Conservation (phyloP, 2,329 filamentous ascomycete genomes). For the Exophiala oligosperma region DNA sequence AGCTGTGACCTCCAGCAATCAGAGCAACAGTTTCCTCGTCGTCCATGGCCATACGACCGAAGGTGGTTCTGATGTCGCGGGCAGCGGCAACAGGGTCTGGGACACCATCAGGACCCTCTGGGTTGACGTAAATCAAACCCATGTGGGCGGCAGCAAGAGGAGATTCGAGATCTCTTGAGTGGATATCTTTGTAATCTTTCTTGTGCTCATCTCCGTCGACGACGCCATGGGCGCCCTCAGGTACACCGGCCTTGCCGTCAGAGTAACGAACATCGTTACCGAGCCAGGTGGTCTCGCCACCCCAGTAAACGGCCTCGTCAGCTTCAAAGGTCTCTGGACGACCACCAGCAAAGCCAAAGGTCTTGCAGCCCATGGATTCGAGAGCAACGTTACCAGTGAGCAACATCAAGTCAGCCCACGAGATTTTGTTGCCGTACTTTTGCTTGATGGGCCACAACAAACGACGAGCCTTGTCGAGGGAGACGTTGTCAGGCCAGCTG, state of each 20-base stretch:
- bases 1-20: slow-evolving; percentile 75
- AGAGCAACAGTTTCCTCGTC: slow-evolving; percentile 79
- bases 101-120: slow-evolving; percentile 71
- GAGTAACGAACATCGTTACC: slow-evolving; percentile 72
- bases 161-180: slow-evolving; percentile 65
- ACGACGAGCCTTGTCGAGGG: slow-evolving; percentile 76
- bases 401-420: slow-evolving; percentile 72
- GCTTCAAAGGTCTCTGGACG: slow-evolving; percentile 73
- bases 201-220: slow-evolving; percentile 44
- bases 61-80: slow-evolving; percentile 71
- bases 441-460: slow-evolving; percentile 81
- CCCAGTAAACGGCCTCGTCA: slow-evolving; percentile 77
- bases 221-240: slow-evolving; percentile 38
- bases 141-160: slow-evolving; percentile 70
- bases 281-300: slow-evolving; percentile 71
- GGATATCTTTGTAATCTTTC: slow-evolving; percentile 51
- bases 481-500: slow-evolving; percentile 79
- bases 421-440: slow-evolving; percentile 81
- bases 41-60: slow-evolving; percentile 79
- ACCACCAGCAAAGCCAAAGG: slow-evolving; percentile 72
- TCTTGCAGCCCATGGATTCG: slow-evolving; percentile 73
- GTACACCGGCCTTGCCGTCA: slow-evolving; percentile 50
- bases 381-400: slow-evolving; percentile 75
- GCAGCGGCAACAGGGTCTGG: slow-evolving; percentile 70
- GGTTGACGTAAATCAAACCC: slow-evolving; percentile 82